Evolutionary conservation across 352 stramenopile genomes (phyloP).

Genomic region (Phytophthora niederhauseri): DNA sequence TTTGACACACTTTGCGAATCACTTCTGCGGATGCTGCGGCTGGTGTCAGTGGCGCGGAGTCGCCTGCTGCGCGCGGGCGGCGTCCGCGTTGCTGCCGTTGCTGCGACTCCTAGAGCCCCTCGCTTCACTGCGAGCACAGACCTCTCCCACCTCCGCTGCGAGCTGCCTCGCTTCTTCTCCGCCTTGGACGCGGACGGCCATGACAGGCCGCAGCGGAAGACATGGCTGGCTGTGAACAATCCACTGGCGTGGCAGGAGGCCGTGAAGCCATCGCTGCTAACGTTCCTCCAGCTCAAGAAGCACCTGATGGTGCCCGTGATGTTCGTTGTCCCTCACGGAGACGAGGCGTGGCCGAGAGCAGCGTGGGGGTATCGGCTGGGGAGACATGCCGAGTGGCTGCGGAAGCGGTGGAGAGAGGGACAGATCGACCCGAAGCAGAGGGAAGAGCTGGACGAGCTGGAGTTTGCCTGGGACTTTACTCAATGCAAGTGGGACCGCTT

Average conservation of each 20-base stretch:
- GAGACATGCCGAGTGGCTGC: not conserved
- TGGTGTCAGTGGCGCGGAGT: not conserved
- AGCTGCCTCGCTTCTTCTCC: not conserved
- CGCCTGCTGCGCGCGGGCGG: not conserved
- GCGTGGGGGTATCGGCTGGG: conserved; percentile 12
- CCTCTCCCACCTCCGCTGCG: not conserved
- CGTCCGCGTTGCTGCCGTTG: not conserved
- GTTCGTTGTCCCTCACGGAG: conserved; percentile 1
- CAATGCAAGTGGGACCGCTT: conserved; percentile 33
- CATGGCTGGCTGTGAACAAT: not conserved
- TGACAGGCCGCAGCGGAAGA: not conserved
- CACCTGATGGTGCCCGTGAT: not conserved
- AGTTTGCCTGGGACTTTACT: conserved; percentile 30
- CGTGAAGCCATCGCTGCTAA: conserved; percentile 1
- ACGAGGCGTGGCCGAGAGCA: conserved; percentile 4
- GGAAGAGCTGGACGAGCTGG: conserved; percentile 27
- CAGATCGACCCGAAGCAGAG: conserved; percentile 15
- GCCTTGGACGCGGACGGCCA: not conserved
- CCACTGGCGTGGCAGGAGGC: conserved; percentile 6
- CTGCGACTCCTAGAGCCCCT: not conserved
- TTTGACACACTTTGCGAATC: not conserved
- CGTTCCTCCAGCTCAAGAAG: not conserved
- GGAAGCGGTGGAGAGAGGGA: conserved; percentile 1
- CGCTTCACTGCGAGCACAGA: not conserved
- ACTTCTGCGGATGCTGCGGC: not conserved